Conservation (phyloP, 805 yeast species). For the Saturnispora halmiae region DNA sequence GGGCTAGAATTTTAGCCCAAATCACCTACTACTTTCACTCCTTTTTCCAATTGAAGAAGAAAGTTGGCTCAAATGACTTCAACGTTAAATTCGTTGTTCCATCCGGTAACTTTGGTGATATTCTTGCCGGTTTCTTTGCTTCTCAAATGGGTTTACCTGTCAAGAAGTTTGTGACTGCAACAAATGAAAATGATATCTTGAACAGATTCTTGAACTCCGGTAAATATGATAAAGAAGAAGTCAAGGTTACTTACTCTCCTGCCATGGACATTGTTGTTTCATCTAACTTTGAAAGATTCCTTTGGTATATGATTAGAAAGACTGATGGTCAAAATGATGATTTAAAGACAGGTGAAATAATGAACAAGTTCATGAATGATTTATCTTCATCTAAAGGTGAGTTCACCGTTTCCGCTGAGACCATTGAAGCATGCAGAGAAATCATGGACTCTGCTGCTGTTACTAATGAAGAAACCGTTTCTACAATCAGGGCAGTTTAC, state of each 20-base stretch:
- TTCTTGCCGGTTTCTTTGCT: constrained; percentile 93
- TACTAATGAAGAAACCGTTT: constrained; percentile 66
- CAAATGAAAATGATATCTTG: constrained; percentile 90
- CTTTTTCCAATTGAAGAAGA: constrained; percentile 60
- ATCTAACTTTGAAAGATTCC: constrained; percentile 89
- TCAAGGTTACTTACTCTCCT: constrained; percentile 86
- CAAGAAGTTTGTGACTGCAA: constrained; percentile 81
- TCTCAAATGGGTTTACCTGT: constrained; percentile 91
- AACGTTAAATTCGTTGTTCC: constrained; percentile 86
- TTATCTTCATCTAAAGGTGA: constrained; percentile 62
- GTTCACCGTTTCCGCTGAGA: constrained; percentile 57
- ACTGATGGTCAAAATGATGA: constrained; percentile 50
- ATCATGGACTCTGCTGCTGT: constrained; percentile 78
- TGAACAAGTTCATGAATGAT: constrained; percentile 69
- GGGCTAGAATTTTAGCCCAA: constrained; percentile 98
- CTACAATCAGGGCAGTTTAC: constrained; percentile 67
- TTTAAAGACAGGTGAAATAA: constrained; percentile 60
- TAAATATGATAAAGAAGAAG: constrained; percentile 68
- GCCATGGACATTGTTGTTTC: constrained; percentile 98
- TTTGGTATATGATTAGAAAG: constrained; percentile 87
- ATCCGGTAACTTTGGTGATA: constrained; percentile 97
- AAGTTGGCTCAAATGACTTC: constrained; percentile 23
- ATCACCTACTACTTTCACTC: constrained; percentile 94
- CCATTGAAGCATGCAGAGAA: constrained; percentile 53
- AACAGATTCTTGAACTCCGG: constrained; percentile 88